Evolutionary conservation across 306 rosid species (phyloP), one percentile per base, ranked within the genome.

Genomic region (Vicia faba): DNA sequence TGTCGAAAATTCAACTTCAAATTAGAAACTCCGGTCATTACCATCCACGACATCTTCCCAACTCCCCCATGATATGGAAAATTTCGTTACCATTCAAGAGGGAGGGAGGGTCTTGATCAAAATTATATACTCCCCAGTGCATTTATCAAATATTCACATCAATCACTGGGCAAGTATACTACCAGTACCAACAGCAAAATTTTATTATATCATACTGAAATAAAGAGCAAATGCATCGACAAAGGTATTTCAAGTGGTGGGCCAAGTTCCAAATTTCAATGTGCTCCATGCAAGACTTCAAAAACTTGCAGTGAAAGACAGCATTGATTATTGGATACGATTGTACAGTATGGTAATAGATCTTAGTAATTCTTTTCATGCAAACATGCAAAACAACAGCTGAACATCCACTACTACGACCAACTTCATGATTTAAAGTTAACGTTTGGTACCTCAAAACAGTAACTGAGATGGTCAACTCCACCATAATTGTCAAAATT

Each of bases 401-500:
- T 10, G 29, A 61, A 64, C 25, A 64, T 70, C 51, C 48, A 33
- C 33, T 2, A 39, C 57, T 45, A 43, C 28, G 25, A 62, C 62
- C 77, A 80, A 77, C 61, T 61, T 63, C 11, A 64, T 64, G 77
- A 63, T 55, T 65, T 67, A 48, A 74, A 58, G 77, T 70, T 75
- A 63, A 61, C 25, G 75, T 13, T 50, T 6, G 25, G 54, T 88
- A 93, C 99, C 97, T 90, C 86, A 76, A 93, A 93, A 75, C 99
- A 93, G 71, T 90, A 93, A 38, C 73, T 80, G 54, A 93, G 89
- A 83, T 93, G 99, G 2, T 93, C 95, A 68, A 93, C 86, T 77
- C 96, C 99, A 60, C 95, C 99, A 73, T 73, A 83, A 68, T 85
- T 73, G 61, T 88, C 92, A n/a, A 81, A 85, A 76, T 84, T 88